Percentiles rank a stretch among this genome's conserved stretches.
These are phyloP conservation scores for Gymnopilus dilepis DNA, from an alignment of 768 basidiomycete species.

Conservation along the genomic window DNA sequence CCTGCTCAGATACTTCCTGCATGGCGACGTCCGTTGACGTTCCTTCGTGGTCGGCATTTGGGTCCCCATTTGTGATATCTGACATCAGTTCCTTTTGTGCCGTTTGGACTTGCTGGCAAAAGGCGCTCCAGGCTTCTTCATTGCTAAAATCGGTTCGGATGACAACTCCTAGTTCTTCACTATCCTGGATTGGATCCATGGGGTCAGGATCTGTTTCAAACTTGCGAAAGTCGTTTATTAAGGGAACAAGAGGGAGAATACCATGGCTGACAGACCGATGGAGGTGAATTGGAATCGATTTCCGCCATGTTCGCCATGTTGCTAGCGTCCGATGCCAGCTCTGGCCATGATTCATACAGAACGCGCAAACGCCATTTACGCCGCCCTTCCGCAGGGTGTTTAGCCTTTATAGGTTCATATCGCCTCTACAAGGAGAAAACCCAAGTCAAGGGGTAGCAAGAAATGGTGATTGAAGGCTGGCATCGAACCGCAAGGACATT, in stretches of 20 bases:
- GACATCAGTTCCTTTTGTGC: conserved; percentile 62
- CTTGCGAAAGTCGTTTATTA: not conserved
- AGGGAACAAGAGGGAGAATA: not conserved
- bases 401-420: conserved; percentile 50
- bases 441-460: conserved; percentile 15
- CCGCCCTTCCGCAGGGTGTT: conserved; percentile 57
- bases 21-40: conserved; percentile 22
- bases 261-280: conserved; percentile 6
- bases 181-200: conserved; percentile 52
- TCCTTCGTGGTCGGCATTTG: conserved; percentile 23
- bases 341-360: conserved; percentile 55
- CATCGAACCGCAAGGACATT: conserved; percentile 26
- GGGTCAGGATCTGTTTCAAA: conserved; percentile 54
- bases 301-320: not conserved
- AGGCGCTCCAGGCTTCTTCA: conserved; percentile 67
- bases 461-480: conserved; percentile 10
- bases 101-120: conserved; percentile 52
- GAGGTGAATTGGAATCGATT: not conserved
- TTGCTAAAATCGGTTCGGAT: conserved; percentile 77
- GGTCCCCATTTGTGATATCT: conserved; percentile 23
- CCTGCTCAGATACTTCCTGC: conserved; percentile 18
- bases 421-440: conserved; percentile 21
- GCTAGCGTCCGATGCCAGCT: conserved; percentile 16
- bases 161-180: conserved; percentile 61
- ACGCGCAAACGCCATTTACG: conserved; percentile 60